phyloP scores from a whole-genome alignment of 371 early-diverging fungal species.

The Paramicrosporidium saccamoebae region DNA sequence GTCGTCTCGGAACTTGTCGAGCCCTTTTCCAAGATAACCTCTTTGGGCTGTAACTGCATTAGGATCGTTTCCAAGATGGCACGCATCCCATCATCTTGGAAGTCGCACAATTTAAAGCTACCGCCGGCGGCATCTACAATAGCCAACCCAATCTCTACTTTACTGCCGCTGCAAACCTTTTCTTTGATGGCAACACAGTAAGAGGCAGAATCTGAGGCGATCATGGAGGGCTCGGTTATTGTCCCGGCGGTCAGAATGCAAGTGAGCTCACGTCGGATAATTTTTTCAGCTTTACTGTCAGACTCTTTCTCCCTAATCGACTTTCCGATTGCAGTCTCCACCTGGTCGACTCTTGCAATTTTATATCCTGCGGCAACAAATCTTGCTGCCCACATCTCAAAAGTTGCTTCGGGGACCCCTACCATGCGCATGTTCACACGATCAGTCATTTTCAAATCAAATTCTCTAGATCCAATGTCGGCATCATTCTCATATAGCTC shows the following conservation, averaged over 20 bases:
- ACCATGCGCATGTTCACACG: slow-evolving; percentile 98
- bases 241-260: slow-evolving; percentile 82
- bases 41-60: slow-evolving; percentile 57
- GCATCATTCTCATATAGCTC: slow-evolving; percentile 99
- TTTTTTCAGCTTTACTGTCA: slow-evolving; percentile 11
- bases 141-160: slow-evolving; percentile 23
- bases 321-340: slow-evolving; percentile 84
- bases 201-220: slow-evolving; percentile 53
- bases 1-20: slow-evolving; percentile 18
- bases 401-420: slow-evolving; percentile 83
- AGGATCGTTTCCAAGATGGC: slow-evolving; percentile 69
- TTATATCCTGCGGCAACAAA: slow-evolving; percentile 90
- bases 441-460: slow-evolving; percentile 86
- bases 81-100: slow-evolving; percentile 51
- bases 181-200: slow-evolving; percentile 74
- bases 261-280: slow-evolving; percentile 82
- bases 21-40: slow-evolving; percentile 51
- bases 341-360: slow-evolving; percentile 93
- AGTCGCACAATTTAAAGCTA: slow-evolving; percentile 37
- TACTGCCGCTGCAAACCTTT: slow-evolving; percentile 1
- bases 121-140: slow-evolving; percentile 88
- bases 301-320: slow-evolving; percentile 45
- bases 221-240: slow-evolving; percentile 48
- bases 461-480: slow-evolving; percentile 78
- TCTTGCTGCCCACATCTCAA: slow-evolving; percentile 84